Percentiles rank a stretch among this genome's conserved stretches.
Conservation (phyloP, 106 monocot genomes). For the Agapanthus africanus region DNA sequence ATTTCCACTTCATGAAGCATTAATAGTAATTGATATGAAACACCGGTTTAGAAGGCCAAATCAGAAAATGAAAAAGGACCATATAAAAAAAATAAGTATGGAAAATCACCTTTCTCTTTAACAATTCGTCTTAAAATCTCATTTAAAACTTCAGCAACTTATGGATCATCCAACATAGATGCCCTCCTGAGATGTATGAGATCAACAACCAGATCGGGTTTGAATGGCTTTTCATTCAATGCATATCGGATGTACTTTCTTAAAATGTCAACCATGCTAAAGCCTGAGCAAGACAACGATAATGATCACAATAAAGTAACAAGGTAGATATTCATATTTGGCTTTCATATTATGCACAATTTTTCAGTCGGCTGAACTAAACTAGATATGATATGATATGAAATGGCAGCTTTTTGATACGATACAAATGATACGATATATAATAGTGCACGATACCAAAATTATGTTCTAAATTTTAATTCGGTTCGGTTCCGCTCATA, state of each 20-base stretch:
- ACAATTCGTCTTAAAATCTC: slow-evolving; percentile 91
- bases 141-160: slow-evolving; percentile 89
- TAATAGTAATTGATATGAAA: neutral
- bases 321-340: neutral
- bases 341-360: too few relatives aligned
- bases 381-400: too few relatives aligned
- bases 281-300: slow-evolving; percentile 31
- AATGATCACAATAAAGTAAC: neutral
- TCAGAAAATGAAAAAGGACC: neutral
- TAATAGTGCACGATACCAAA: too few relatives aligned
- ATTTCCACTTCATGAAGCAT: neutral
- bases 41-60: neutral
- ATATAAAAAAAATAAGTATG: neutral
- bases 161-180: slow-evolving; percentile 68
- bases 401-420: too few relatives aligned
- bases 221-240: slow-evolving; percentile 90
- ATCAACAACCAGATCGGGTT: slow-evolving; percentile 54
- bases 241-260: slow-evolving; percentile 92
- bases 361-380: neutral
- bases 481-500: too few relatives aligned
- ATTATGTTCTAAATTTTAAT: too few relatives aligned
- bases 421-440: too few relatives aligned
- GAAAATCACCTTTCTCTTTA: slow-evolving; percentile 85
- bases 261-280: slow-evolving; percentile 85
- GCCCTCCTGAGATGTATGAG: slow-evolving; percentile 77